Evolutionary conservation across 2,329 filamentous ascomycete species (phyloP), one percentile per base, ranked within the genome.

Genomic region (Furcasterigmium sp.): DNA sequence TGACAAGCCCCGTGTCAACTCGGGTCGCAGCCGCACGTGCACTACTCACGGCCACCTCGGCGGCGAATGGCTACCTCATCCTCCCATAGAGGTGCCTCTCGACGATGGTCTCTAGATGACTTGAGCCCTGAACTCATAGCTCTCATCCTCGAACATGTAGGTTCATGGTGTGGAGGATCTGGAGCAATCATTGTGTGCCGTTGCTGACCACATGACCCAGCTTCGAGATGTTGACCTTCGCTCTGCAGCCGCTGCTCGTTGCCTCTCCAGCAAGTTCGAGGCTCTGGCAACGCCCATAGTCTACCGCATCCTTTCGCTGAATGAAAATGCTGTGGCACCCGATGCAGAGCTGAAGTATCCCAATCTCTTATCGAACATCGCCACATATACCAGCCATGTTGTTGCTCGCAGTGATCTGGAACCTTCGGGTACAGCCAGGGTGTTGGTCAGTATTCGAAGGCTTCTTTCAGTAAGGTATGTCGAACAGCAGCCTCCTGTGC

Each of bases 121-220:
- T 60, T 73, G 15, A 70, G 65, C 51, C 60, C 66, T 5, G 70
- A 73, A 53, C 52, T 73, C 14, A 39, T 72, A n/a, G 51, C 56
- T 41, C 53, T 72, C 29, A 62, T 73, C 26, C 59, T 70, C 20
- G 52, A 67, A 50, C 60, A 69, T 54, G 70, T 72, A 56, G 28
- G 51, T 46, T 11, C 17, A n/a, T n/a, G n/a, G n/a, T n/a, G n/a
- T n/a, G n/a, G n/a, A n/a, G n/a, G n/a, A n/a, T 14, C 14, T 15
- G 11, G 20, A 8, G 15, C 23, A 15, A 18, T 42, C 9, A n/a
- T 11, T 3, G 7, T 11, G 19, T 28, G 9, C 25, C 32, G 8
- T 18, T 7, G 15, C 32, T 35, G 32, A 35, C 32, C 32, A 8
- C 6, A 7, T 18, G 32, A 8, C 9, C 8, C 43, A 73, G 70